phyloP scores from a whole-genome alignment of 257 asterid species.

The Henckelia pumila region DNA sequence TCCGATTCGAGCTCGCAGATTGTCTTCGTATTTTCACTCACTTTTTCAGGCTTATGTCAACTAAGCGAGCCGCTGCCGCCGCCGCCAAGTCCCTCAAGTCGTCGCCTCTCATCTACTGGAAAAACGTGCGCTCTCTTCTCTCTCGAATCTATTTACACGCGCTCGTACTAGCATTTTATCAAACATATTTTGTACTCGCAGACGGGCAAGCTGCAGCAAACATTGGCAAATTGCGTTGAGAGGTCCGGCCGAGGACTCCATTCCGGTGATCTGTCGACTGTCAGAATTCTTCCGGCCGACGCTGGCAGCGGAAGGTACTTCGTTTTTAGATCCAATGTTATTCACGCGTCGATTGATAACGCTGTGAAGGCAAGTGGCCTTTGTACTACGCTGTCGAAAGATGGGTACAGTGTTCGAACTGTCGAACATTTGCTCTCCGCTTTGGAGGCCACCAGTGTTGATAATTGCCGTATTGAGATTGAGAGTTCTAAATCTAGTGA shows the following conservation, averaged over 20 bases:
- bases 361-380: constrained; percentile 58
- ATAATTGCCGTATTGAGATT: constrained; percentile 77
- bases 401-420: constrained; percentile 64
- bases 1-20: no score
- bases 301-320: constrained; percentile 75
- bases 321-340: constrained; percentile 46
- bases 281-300: constrained; percentile 58
- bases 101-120: constrained; percentile 63
- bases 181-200: constrained; percentile 32
- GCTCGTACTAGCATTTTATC: neutral
- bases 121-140: constrained; percentile 37
- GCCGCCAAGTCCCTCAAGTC: constrained; percentile 42
- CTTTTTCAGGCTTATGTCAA: no score
- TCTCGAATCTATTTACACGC: neutral
- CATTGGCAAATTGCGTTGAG: constrained; percentile 56
- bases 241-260: constrained; percentile 79
- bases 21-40: no score
- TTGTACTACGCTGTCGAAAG: constrained; percentile 66
- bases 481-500: constrained; percentile 39
- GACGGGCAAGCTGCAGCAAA: constrained; percentile 85
- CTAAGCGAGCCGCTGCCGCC: constrained; percentile 26
- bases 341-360: constrained; percentile 61
- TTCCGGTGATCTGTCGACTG: constrained; percentile 68
- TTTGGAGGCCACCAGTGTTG: constrained; percentile 81
- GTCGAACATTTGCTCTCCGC: constrained; percentile 96